Conservation (phyloP, 1,139 yeast species). For the Kodamaea arcana region DNA sequence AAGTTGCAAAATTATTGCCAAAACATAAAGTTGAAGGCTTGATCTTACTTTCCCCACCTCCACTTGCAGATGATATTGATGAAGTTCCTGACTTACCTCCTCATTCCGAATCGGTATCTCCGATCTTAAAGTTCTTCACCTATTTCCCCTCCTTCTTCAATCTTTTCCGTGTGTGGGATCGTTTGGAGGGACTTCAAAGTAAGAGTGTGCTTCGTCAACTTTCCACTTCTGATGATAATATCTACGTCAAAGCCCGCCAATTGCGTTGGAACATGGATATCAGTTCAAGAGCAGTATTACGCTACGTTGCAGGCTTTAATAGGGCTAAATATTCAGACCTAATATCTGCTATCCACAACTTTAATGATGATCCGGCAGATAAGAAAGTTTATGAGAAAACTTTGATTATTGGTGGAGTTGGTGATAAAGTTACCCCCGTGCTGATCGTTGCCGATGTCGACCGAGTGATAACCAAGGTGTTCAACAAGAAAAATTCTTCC, state of each 20-base stretch:
- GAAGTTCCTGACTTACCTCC: conserved; percentile 3
- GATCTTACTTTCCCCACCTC: conserved; percentile 54
- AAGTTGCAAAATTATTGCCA: conserved; percentile 42
- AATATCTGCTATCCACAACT: conserved; percentile 31
- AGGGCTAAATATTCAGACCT: conserved; percentile 45
- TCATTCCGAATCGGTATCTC: conserved; percentile 8
- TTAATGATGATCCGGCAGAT: conserved; percentile 31
- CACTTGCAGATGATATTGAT: conserved; percentile 27
- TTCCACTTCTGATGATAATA: conserved; percentile 22
- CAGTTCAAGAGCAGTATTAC: conserved; percentile 49
- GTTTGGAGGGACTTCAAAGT: conserved; percentile 60
- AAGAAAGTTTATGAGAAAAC: conserved; percentile 37
- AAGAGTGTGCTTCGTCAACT: conserved; percentile 55
- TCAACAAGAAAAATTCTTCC: conserved; percentile 28
- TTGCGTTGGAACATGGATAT: conserved; percentile 71
- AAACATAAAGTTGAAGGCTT: conserved; percentile 40
- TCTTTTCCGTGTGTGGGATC: conserved; percentile 53
- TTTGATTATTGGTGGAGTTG: conserved; percentile 53
- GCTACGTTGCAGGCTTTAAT: conserved; percentile 48
- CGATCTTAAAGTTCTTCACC: conserved; percentile 20
- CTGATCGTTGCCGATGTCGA: conserved; percentile 24
- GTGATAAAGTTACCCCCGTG: conserved; percentile 55
- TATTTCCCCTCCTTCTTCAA: conserved; percentile 53
- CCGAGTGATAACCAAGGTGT: conserved; percentile 21
- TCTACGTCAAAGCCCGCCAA: conserved; percentile 52